A percentile compares a stretch with the other conserved stretches of the same genome.
phyloP scores from a whole-genome alignment of 805 yeast genomes.

The Lipomyces oligophaga region DNA sequence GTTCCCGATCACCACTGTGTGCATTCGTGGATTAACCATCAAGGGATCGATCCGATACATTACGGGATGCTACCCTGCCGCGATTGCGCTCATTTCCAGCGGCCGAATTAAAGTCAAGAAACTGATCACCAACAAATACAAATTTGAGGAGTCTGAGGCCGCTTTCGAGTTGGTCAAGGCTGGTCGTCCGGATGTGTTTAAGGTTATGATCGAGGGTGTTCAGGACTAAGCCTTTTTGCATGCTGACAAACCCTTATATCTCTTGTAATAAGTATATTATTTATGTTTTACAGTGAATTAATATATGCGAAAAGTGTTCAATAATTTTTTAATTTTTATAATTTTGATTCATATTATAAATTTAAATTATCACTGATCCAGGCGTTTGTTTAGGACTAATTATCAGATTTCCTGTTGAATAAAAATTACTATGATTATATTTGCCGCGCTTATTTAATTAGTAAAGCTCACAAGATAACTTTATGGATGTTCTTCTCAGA shows the following conservation, averaged over 20 bases:
- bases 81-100: constrained; percentile 45
- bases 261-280: background rate
- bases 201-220: constrained; percentile 44
- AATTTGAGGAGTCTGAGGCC: constrained; percentile 45
- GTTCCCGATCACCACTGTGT: constrained; percentile 53
- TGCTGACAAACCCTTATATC: background rate
- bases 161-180: constrained; percentile 44
- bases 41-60: constrained; percentile 51
- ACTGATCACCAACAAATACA: constrained; percentile 49
- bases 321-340: no score
- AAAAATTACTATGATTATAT: background rate
- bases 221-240: background rate
- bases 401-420: background rate
- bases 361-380: background rate
- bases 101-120: constrained; percentile 44
- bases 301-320: background rate
- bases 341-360: background rate
- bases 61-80: constrained; percentile 55
- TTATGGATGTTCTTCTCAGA: background rate
- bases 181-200: constrained; percentile 46
- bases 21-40: constrained; percentile 50
- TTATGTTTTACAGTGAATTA: background rate
- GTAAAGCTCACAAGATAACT: background rate
- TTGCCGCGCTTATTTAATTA: background rate
- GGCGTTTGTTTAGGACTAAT: background rate